These are phyloP conservation scores for Debaryomycetaceae sp. DNA, from an alignment of 1,139 yeast genomes.

Conservation along the genomic window DNA sequence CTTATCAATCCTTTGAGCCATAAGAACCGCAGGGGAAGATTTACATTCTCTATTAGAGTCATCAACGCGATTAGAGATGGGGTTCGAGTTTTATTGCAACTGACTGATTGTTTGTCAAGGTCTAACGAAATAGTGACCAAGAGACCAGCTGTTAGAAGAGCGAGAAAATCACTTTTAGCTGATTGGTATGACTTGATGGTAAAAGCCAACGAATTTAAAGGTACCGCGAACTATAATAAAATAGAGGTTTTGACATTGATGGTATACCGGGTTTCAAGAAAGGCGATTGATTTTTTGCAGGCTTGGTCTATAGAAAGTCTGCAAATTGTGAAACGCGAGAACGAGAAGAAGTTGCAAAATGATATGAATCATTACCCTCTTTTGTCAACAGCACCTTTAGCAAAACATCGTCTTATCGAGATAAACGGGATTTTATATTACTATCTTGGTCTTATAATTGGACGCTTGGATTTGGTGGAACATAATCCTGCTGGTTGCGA, in stretches of 20 bases:
- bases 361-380: constrained; percentile 43
- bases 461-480: constrained; percentile 71
- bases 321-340: constrained; percentile 35
- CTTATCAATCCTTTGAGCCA: constrained; percentile 65
- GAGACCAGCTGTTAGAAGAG: constrained; percentile 64
- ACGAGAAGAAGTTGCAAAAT: constrained; percentile 32
- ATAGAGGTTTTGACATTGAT: constrained; percentile 69
- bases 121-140: constrained; percentile 74
- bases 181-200: constrained; percentile 90
- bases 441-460: constrained; percentile 69
- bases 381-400: constrained; percentile 59
- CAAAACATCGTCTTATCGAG: constrained; percentile 69
- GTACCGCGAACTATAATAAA: constrained; percentile 62
- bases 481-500: constrained; percentile 70
- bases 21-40: constrained; percentile 34
- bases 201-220: constrained; percentile 79
- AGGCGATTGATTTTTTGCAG: constrained; percentile 69
- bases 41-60: constrained; percentile 43
- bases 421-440: constrained; percentile 66
- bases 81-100: constrained; percentile 68
- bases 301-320: constrained; percentile 67
- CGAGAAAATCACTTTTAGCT: constrained; percentile 77
- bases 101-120: constrained; percentile 81
- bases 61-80: constrained; percentile 69
- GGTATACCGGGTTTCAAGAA: constrained; percentile 70